Conservation (phyloP, 192 early-diverging fungal genomes). For the Coemansia sp. region DNA sequence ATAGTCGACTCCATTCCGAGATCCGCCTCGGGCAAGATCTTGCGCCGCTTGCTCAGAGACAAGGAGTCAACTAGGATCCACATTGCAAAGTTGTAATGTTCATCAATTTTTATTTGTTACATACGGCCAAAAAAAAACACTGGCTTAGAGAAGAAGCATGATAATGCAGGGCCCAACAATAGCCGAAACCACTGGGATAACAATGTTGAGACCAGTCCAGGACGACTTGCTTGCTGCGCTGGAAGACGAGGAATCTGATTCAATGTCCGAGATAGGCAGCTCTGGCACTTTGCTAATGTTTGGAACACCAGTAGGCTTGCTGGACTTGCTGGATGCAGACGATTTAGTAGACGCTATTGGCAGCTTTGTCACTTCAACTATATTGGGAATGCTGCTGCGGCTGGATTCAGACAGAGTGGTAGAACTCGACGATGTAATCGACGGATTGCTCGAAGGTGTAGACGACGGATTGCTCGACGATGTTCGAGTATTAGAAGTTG, state of each 20-base stretch:
- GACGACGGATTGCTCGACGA: neutral
- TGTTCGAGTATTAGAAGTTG: neutral
- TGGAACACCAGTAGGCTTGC: neutral
- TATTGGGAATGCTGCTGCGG: neutral
- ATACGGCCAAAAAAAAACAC: neutral
- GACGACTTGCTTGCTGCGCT: neutral
- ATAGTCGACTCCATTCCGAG: constrained; percentile 76
- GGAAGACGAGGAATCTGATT: neutral
- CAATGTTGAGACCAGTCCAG: neutral
- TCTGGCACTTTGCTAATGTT: neutral
- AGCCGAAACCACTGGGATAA: neutral
- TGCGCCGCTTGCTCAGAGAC: constrained; percentile 66
- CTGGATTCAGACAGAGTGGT: too few relatives aligned
- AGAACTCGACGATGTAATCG: neutral
- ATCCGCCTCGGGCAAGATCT: constrained; percentile 79
- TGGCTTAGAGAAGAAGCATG: constrained; percentile 1
- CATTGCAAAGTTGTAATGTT: constrained; percentile 13
- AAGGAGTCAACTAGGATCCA: constrained; percentile 15
- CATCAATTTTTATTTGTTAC: neutral
- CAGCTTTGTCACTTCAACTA: neutral
- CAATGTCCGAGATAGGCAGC: neutral
- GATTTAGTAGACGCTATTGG: neutral
- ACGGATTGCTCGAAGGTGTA: neutral
- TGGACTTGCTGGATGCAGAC: neutral
- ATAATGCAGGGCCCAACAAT: neutral